These are phyloP conservation scores for Xylaria hypoxylon DNA, from an alignment of 2,329 filamentous ascomycete genomes.

Conservation along the genomic window DNA sequence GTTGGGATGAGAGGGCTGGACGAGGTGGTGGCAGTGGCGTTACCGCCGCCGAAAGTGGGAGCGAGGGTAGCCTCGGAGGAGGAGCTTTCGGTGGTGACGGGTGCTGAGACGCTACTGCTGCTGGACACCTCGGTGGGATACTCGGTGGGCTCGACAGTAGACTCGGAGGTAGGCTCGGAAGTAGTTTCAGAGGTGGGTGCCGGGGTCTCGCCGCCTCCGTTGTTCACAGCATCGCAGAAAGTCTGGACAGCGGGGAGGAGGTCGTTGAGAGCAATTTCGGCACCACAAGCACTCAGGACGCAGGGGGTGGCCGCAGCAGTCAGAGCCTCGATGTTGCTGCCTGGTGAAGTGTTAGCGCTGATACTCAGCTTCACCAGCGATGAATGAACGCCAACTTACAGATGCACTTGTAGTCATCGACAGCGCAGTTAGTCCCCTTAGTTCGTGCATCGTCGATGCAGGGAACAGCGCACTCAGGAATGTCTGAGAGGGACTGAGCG, in stretches of 20 bases:
- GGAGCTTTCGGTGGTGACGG: conserved; percentile 17
- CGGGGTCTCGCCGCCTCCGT: conserved; percentile 25
- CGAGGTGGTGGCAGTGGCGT: conserved; percentile 29
- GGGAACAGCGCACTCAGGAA: conserved; percentile 43
- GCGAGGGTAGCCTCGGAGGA: conserved; percentile 3
- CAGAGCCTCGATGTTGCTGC: conserved; percentile 37
- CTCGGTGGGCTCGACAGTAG: neutral
- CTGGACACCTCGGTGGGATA: neutral
- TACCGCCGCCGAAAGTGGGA: conserved; percentile 17
- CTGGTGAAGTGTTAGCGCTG: conserved; percentile 24
- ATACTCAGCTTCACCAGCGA: neutral
- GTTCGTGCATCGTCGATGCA: conserved; percentile 42
- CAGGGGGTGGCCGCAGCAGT: conserved; percentile 40
- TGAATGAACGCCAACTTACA: conserved; percentile 38
- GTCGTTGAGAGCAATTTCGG: conserved; percentile 36
- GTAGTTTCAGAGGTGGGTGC: conserved; percentile 11
- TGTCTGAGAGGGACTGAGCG: conserved; percentile 43
- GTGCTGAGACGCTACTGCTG: conserved; percentile 4
- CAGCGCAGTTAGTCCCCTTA: conserved; percentile 38
- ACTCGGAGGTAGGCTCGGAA: conserved; percentile 15
- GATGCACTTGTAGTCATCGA: conserved; percentile 45
- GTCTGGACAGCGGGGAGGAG: conserved; percentile 43
- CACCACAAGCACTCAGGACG: conserved; percentile 42
- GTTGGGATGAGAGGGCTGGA: conserved; percentile 25
- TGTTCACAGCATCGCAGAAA: conserved; percentile 43